These are phyloP conservation scores for Penicillium polonicum DNA, from an alignment of 2,329 filamentous ascomycete genomes.

Conservation along the genomic window DNA sequence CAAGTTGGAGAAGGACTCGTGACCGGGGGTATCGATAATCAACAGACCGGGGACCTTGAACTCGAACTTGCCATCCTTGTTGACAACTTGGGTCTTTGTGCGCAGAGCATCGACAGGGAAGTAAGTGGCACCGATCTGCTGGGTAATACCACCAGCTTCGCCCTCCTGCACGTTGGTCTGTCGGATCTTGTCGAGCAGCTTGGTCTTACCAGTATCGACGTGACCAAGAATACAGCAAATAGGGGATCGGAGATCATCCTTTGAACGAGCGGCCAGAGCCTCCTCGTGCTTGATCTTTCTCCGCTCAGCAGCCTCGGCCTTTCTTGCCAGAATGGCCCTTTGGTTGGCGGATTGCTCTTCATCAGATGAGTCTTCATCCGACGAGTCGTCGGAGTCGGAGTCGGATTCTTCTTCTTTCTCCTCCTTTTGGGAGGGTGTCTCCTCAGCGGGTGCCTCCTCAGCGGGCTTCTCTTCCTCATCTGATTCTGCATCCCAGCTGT, in stretches of 20 bases:
- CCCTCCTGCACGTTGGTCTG: slow-evolving; percentile 99
- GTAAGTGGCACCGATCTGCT: slow-evolving; percentile 99
- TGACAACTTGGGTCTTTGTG: slow-evolving; percentile 91
- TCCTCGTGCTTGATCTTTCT: slow-evolving; percentile 88
- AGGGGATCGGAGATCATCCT: slow-evolving; percentile 91
- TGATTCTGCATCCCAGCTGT: slow-evolving; percentile 79
- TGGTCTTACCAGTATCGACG: slow-evolving; percentile 99
- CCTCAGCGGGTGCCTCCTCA: slow-evolving; percentile 33
- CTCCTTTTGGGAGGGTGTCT: slow-evolving; percentile 33
- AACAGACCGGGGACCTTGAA: slow-evolving; percentile 97
- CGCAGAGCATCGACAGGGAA: slow-evolving; percentile 92
- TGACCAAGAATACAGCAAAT: slow-evolving; percentile 99
- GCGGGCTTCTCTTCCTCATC: slow-evolving; percentile 57
- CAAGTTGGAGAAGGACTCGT: slow-evolving; percentile 99
- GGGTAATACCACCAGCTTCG: slow-evolving; percentile 98
- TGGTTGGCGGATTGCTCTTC: slow-evolving; percentile 72
- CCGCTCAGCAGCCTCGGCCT: slow-evolving; percentile 84
- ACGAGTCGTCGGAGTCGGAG: slow-evolving; percentile 44
- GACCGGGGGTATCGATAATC: slow-evolving; percentile 96
- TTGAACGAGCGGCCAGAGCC: slow-evolving; percentile 84
- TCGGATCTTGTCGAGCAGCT: slow-evolving; percentile 95
- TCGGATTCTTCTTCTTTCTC: slow-evolving; percentile 31
- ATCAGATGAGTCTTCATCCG: slow-evolving; percentile 53
- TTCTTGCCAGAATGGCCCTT: slow-evolving; percentile 71
- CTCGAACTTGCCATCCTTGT: slow-evolving; percentile 83